Base-by-base conservation (phyloP, 352 stramenopile genomes). In the Phytophthora meadii region DNA sequence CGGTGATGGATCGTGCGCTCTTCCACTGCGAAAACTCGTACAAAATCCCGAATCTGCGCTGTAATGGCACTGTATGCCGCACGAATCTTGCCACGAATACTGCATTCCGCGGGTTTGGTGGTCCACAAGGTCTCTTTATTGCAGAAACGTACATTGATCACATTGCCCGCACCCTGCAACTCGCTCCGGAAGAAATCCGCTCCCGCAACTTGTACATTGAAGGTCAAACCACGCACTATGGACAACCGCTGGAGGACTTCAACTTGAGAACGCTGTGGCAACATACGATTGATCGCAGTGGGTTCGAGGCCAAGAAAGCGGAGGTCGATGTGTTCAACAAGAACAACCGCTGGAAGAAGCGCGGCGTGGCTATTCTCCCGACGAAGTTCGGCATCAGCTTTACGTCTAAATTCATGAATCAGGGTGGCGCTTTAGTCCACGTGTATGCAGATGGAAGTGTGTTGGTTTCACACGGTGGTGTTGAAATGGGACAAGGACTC, bases 401-500 rank as follows among this genome's bases (percentile, higher is more conserved):
- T 62, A 99, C 94, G 8, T 84, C 88, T 24, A 98, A 98, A 67
- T 99, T 97, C 52, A 98, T 99, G 95, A 99, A 99, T 70, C 95
- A 99, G 72, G 96, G 93, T 24, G 96, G 95, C 1, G 78, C 96
- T 2, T 82, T 99, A 11, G 96, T 99, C 8, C 94, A 99, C 74
- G 79, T 99, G 11, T 99, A 99, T 71, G 83, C 82, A 1, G 97
- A 99, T 61, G 96, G 95, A 7, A 98, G 94, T 55, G 94, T 99
- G 28, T 69, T 99, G 37, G 83, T 99, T 8, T 97, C 89, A 9
- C 96, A 99, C 61, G 96, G 97, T 27, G 97, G 96, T 25, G 97
- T 97, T n/a, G 97, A 99, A 79, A 99, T 99, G 97, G 96, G 96
- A 28, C 96, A 99, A 76, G 97, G 96, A 10, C 72, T 99, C 5